phyloP scores from a whole-genome alignment of 768 basidiomycete genomes.

The Podaxis mareebaensis region DNA sequence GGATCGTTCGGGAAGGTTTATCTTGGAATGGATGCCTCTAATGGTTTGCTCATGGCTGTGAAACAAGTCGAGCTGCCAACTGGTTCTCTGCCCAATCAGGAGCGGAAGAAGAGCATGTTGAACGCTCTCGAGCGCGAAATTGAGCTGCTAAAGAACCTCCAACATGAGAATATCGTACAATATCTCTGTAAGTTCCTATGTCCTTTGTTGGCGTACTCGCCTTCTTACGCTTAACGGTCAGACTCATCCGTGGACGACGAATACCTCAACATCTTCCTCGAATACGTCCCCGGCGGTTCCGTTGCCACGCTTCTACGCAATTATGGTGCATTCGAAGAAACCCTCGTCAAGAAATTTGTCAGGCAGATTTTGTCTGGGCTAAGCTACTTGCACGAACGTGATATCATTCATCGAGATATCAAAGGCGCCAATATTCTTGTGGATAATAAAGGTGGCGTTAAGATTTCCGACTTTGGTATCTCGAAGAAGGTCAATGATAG shows the following conservation, averaged over 20 bases:
- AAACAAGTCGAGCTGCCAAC: slow-evolving; percentile 95
- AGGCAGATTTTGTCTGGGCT: slow-evolving; percentile 89
- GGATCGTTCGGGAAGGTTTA: slow-evolving; percentile 96
- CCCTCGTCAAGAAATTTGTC: slow-evolving; percentile 89
- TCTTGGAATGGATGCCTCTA: slow-evolving; percentile 91
- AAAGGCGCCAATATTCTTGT: slow-evolving; percentile 99
- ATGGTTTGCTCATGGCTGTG: slow-evolving; percentile 92
- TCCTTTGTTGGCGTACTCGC: slow-evolving; percentile 1
- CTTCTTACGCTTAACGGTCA: slow-evolving; percentile 28
- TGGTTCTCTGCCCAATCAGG: slow-evolving; percentile 82
- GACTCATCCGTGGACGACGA: slow-evolving; percentile 94
- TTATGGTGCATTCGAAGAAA: slow-evolving; percentile 94
- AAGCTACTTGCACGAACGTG: slow-evolving; percentile 87
- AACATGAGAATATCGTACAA: slow-evolving; percentile 97
- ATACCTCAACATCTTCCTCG: slow-evolving; percentile 92
- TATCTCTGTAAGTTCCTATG: slow-evolving; percentile 76
- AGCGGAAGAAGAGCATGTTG: slow-evolving; percentile 92
- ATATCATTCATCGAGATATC: slow-evolving; percentile 97
- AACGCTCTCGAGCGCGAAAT: slow-evolving; percentile 92
- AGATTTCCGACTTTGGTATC: slow-evolving; percentile 96
- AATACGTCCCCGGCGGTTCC: slow-evolving; percentile 96
- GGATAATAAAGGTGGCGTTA: slow-evolving; percentile 96
- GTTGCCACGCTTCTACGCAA: slow-evolving; percentile 86
- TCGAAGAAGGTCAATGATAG: slow-evolving; percentile 97
- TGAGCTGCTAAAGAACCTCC: slow-evolving; percentile 86